Evolutionary conservation across 2,329 filamentous ascomycete species (phyloP).

Genomic region (Aphanocladium album): DNA sequence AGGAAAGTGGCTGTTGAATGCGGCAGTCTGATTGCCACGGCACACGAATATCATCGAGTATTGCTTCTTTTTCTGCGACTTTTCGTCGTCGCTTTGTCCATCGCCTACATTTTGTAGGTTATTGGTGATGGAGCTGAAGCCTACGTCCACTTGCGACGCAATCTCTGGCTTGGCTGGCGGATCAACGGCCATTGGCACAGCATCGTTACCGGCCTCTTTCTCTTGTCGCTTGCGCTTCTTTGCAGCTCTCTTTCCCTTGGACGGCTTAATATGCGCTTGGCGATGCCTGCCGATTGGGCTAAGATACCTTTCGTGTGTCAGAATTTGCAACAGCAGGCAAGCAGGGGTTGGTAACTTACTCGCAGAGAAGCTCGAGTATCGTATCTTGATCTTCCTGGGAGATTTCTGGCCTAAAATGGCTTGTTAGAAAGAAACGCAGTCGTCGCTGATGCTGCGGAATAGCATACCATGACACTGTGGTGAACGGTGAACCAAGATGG

Average conservation of each 20-base stretch:
- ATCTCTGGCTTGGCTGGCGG: slow-evolving; percentile 43
- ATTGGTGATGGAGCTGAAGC: slow-evolving; percentile 59
- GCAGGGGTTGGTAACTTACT: slow-evolving; percentile 40
- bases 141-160: slow-evolving; percentile 54
- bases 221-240: slow-evolving; percentile 47
- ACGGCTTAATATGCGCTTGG: slow-evolving; percentile 45
- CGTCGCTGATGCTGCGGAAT: background rate
- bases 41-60: slow-evolving; percentile 55
- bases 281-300: slow-evolving; percentile 60
- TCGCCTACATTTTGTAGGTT: slow-evolving; percentile 39
- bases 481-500: slow-evolving; percentile 62
- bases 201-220: slow-evolving; percentile 20
- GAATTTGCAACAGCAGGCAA: background rate
- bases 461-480: slow-evolving; percentile 54
- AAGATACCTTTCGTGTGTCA: slow-evolving; percentile 46
- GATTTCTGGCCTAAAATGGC: slow-evolving; percentile 52
- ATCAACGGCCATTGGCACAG: slow-evolving; percentile 18
- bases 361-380: slow-evolving; percentile 63
- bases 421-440: background rate
- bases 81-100: background rate
- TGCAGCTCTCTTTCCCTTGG: slow-evolving; percentile 53
- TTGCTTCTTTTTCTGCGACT: slow-evolving; percentile 9
- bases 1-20: slow-evolving; percentile 57
- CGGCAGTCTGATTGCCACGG: slow-evolving; percentile 51
- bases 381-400: slow-evolving; percentile 53